Percentiles rank a stretch among this genome's conserved stretches.
Evolutionary conservation across 495 filamentous ascomycete species (phyloP).

Genomic region (Extremus antarcticus): DNA sequence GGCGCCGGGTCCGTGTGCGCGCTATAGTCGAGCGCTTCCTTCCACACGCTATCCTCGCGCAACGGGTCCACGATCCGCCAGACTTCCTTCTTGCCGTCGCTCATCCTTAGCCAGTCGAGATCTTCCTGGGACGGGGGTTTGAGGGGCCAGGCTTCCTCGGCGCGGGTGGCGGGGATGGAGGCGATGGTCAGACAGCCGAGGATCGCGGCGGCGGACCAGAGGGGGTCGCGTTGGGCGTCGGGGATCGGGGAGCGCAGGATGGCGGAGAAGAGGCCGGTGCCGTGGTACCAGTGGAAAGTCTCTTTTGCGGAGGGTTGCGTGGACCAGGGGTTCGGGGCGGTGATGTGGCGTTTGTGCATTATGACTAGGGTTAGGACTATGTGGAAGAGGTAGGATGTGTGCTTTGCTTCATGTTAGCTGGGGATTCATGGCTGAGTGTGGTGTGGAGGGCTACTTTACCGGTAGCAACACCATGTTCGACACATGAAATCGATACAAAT

Average conservation of each 20-base stretch:
- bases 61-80: conserved; percentile 29
- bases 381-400: conserved; percentile 32
- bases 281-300: conserved; percentile 30
- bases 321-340: conserved; percentile 9
- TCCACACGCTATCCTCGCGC: conserved; percentile 30
- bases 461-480: background rate
- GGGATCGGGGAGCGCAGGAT: conserved; percentile 26
- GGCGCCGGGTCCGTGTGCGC: background rate
- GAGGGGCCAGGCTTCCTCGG: conserved; percentile 35
- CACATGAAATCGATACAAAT: conserved; percentile 24
- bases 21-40: conserved; percentile 5
- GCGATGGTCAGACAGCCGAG: conserved; percentile 29
- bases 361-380: conserved; percentile 31
- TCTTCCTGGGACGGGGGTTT: conserved; percentile 20
- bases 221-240: conserved; percentile 26
- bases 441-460: background rate
- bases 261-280: conserved; percentile 30
- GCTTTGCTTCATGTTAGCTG: background rate
- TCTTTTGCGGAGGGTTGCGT: conserved; percentile 11
- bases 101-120: conserved; percentile 33
- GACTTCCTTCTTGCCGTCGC: conserved; percentile 29
- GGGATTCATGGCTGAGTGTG: background rate
- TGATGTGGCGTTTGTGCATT: conserved; percentile 30
- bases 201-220: conserved; percentile 33
- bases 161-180: conserved; percentile 23